Evolutionary conservation across 305 asterid genomes (phyloP).

Genomic region (Fraxinus paxiana): DNA sequence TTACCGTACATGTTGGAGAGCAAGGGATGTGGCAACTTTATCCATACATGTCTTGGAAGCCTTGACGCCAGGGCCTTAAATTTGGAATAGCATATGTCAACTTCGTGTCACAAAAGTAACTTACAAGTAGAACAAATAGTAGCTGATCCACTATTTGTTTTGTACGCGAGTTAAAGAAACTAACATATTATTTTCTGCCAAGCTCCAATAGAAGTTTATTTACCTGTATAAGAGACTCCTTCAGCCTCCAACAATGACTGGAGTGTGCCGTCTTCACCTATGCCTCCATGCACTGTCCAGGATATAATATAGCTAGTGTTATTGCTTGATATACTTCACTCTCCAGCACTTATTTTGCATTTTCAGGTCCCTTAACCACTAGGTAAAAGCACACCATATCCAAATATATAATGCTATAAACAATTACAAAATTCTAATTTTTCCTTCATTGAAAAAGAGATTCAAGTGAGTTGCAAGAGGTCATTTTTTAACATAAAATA

Average conservation of each 20-base stretch:
- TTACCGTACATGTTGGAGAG: conserved; percentile 72
- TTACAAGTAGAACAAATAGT: background rate
- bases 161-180: conserved; percentile 2
- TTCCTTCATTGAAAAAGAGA: background rate
- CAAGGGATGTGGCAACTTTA: conserved; percentile 76
- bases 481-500: background rate
- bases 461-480: background rate
- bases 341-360: background rate
- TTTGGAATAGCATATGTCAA: conserved; percentile 28
- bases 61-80: conserved; percentile 63
- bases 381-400: conserved; percentile 3
- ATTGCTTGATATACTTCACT: conserved; percentile 2
- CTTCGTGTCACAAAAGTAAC: conserved; percentile 13
- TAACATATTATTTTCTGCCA: background rate
- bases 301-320: conserved; percentile 21
- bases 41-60: conserved; percentile 88
- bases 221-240: conserved; percentile 73
- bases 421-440: background rate
- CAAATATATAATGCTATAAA: background rate
- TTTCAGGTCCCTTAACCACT: background rate
- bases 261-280: conserved; percentile 90
- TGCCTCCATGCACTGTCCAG: conserved; percentile 81
- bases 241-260: conserved; percentile 71
- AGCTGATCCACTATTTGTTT: background rate
- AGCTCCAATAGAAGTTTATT: background rate